Percentiles rank a stretch among this genome's conserved stretches.
phyloP scores from a whole-genome alignment of 306 rosid genomes.

The Glycyrrhiza uralensis region DNA sequence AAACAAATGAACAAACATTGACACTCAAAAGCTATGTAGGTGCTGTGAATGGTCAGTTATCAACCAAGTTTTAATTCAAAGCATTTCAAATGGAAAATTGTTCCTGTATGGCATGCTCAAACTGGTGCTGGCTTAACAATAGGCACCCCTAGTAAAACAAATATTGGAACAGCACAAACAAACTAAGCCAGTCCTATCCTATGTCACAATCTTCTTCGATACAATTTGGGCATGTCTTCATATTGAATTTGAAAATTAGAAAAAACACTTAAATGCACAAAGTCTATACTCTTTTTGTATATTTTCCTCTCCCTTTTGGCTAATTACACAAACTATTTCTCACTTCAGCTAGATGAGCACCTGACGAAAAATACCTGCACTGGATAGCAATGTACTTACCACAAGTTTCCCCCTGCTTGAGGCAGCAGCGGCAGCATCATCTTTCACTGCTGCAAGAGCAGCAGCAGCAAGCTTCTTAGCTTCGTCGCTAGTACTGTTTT shows the following conservation, averaged over 20 bases:
- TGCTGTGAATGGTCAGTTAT: background rate
- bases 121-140: background rate
- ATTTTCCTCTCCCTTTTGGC: background rate
- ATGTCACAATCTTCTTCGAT: background rate
- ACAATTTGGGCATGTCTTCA: background rate
- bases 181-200: background rate
- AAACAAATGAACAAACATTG: slow-evolving; percentile 14
- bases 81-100: slow-evolving; percentile 3
- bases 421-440: slow-evolving; percentile 41
- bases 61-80: background rate
- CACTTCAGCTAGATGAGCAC: slow-evolving; percentile 11
- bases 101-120: background rate
- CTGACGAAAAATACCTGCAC: background rate
- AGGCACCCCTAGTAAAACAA: slow-evolving; percentile 3
- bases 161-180: background rate
- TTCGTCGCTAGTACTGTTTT: slow-evolving; percentile 53
- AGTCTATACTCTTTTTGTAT: background rate
- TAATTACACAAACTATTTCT: background rate
- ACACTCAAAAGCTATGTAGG: slow-evolving; percentile 7
- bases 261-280: background rate
- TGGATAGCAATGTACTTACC: slow-evolving; percentile 39
- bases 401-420: slow-evolving; percentile 77
- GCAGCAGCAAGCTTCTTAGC: slow-evolving; percentile 79
- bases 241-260: slow-evolving; percentile 1
- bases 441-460: slow-evolving; percentile 68